Conservation (phyloP, 2,329 filamentous ascomycete genomes). For the Fusarium torulosum region DNA sequence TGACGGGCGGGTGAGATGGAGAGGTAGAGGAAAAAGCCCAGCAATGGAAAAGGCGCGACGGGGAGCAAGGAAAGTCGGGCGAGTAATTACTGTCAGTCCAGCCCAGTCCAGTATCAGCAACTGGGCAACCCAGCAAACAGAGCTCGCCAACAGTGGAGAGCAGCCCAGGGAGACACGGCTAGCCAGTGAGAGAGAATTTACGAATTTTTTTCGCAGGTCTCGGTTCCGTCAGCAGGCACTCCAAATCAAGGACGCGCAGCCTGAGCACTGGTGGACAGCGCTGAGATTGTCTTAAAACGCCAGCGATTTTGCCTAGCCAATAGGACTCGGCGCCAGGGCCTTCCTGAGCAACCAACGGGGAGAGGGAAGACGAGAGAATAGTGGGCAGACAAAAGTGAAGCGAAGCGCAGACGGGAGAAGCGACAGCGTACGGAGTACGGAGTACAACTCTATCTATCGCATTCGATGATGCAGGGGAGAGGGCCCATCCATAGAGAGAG, state of each 20-base stretch:
- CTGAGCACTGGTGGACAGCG: slow-evolving; percentile 39
- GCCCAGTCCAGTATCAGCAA: slow-evolving; percentile 27
- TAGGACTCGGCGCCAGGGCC: slow-evolving; percentile 18
- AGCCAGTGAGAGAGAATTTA: slow-evolving; percentile 50
- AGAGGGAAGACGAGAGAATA: slow-evolving; percentile 35
- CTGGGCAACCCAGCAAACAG: slow-evolving; percentile 32
- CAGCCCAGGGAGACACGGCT: slow-evolving; percentile 20
- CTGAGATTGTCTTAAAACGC: slow-evolving; percentile 13
- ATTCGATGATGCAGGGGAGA: slow-evolving; percentile 25
- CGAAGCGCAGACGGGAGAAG: slow-evolving; percentile 34
- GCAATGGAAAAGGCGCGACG: slow-evolving; percentile 30
- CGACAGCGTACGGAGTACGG: slow-evolving; percentile 16
- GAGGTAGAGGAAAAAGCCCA: slow-evolving; percentile 40
- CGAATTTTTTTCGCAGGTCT: slow-evolving; percentile 47
- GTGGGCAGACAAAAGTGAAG: slow-evolving; percentile 37
- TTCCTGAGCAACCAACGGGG: slow-evolving; percentile 22
- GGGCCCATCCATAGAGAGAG: slow-evolving; percentile 16
- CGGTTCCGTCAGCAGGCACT: slow-evolving; percentile 35
- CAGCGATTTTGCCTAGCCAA: slow-evolving; percentile 33
- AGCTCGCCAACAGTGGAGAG: slow-evolving; percentile 39
- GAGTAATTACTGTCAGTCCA: background rate
- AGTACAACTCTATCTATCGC: slow-evolving; percentile 39
- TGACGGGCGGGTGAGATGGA: slow-evolving; percentile 38
- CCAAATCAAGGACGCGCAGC: slow-evolving; percentile 44
- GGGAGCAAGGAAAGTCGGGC: slow-evolving; percentile 21